A percentile compares a stretch with the other conserved stretches of the same genome.
Conservation (phyloP, 192 early-diverging fungal genomes). For the Pecoramyces ruminantium region DNA sequence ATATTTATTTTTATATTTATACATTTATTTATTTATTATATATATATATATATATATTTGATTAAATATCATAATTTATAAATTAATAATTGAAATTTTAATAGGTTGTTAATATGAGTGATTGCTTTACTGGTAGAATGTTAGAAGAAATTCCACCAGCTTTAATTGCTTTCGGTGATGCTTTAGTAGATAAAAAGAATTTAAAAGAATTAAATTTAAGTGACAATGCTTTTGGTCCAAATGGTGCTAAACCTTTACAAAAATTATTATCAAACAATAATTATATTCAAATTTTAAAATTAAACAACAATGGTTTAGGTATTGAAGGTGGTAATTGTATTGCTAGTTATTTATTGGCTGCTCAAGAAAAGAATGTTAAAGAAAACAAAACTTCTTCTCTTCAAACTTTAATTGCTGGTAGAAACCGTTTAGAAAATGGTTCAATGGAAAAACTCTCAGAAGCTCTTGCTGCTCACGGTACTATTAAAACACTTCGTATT, state of each 20-base stretch:
- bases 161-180: slow-evolving; percentile 64
- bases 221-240: slow-evolving; percentile 97
- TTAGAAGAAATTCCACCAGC: slow-evolving; percentile 74
- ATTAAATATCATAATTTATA: too few species aligned
- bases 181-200: slow-evolving; percentile 58
- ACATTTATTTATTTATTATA: too few species aligned
- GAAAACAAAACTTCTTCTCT: slow-evolving; percentile 49
- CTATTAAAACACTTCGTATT: slow-evolving; percentile 67
- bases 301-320: slow-evolving; percentile 96
- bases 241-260: slow-evolving; percentile 74
- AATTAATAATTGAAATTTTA: too few species aligned
- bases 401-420: slow-evolving; percentile 69
- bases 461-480: slow-evolving; percentile 60
- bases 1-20: too few species aligned
- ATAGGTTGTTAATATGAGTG: slow-evolving; percentile 59
- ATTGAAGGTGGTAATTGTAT: slow-evolving; percentile 70
- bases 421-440: slow-evolving; percentile 83
- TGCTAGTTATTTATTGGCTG: slow-evolving; percentile 60
- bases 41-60: too few species aligned
- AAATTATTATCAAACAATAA: slow-evolving; percentile 68
- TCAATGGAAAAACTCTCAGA: slow-evolving; percentile 57
- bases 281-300: slow-evolving; percentile 60
- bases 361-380: slow-evolving; percentile 47
- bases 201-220: slow-evolving; percentile 70
- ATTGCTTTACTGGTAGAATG: slow-evolving; percentile 88